Base-by-base conservation (phyloP, 345 rosid species). In the Cardiospermum halicacabum region DNA sequence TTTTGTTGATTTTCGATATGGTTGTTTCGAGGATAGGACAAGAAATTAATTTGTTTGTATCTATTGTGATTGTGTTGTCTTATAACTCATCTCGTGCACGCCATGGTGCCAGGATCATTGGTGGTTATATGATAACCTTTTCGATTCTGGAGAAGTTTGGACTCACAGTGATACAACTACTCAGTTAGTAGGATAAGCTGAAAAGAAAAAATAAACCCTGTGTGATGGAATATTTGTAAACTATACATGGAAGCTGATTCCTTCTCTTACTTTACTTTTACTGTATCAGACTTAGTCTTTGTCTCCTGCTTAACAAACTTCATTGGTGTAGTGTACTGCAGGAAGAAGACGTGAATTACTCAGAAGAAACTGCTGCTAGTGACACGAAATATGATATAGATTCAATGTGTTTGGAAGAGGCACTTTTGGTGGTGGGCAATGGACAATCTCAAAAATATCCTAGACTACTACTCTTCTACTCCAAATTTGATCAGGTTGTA, bases 191-290 rank as follows among this genome's bases (percentile, higher is more conserved):
- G 75, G n/a, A 93, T 75, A 81, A 76, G 45, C 71, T 89, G 61
- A 92, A 78, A 57, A 80, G 79, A 22, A 75, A 73, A 24, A 93
- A 90, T 65, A 83, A 83, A 57, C 82, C 88, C 40, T 76, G 28
- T 85, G 96, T 22, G 96, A 90, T 79, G 97, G 96, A 25, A 83
- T 93, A 64, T 90, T 86, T 69, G 71, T 80, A 60, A 93, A 93
- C 69, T 88, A 86, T 62, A 47, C 78, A 40, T 93, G 97, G 98
- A 16, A 75, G 94, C 94, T 89, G 60, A 57, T 66, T 12, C 62
- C 65, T 66, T 71, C 1, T 37, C 47, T 71, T n/a, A n/a, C n/a
- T n/a, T 74, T 58, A 19, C 12, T 34, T 11, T 34, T 31, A 34
- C 30, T 19, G 19, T 32, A 3, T 58, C 11, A 34, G 58, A 12